A percentile compares a stretch with the other conserved stretches of the same genome.
These are phyloP conservation scores for Flaveria linearis DNA, from an alignment of 129 eudicot species.

Conservation along the genomic window DNA sequence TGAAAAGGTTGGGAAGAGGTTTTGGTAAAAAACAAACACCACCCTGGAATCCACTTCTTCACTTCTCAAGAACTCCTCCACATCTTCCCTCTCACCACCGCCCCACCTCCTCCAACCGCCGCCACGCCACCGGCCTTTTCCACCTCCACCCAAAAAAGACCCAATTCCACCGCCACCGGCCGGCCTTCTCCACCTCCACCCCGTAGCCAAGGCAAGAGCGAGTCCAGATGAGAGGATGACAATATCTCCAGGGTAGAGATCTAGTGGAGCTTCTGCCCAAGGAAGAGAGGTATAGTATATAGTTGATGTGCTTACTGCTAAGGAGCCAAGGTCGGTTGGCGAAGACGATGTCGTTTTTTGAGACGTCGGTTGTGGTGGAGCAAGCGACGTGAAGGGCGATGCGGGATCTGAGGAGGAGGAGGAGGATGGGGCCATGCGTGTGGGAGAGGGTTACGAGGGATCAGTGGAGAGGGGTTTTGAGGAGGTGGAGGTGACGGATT, in stretches of 20 bases:
- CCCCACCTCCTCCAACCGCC: too few species aligned
- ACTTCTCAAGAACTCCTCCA: too few species aligned
- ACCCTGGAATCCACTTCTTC: too few species aligned
- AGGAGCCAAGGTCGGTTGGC: constrained; percentile 52
- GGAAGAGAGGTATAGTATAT: constrained; percentile 38
- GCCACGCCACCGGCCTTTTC: too few species aligned
- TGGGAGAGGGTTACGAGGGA: constrained; percentile 35
- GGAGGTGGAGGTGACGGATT: constrained; percentile 57
- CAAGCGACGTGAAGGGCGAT: constrained; percentile 42
- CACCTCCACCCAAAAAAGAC: too few species aligned
- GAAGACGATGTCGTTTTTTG: constrained; percentile 54
- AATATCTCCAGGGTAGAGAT: constrained; percentile 44
- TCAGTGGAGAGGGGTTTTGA: constrained; percentile 44
- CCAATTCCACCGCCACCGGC: too few species aligned
- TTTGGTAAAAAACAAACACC: too few species aligned
- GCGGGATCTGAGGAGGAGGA: constrained; percentile 46
- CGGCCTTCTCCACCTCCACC: too few species aligned
- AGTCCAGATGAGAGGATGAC: constrained; percentile 43
- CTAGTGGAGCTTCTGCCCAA: constrained; percentile 50
- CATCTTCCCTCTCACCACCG: too few species aligned
- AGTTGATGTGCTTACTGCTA: constrained; percentile 40
- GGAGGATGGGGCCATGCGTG: constrained; percentile 38
- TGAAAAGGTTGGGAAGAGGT: too few species aligned
- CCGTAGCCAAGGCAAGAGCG: too few species aligned
- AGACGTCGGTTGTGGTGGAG: constrained; percentile 54